Conservation (phyloP, 2,329 filamentous ascomycete species). For the Diaporthe nobilis region DNA sequence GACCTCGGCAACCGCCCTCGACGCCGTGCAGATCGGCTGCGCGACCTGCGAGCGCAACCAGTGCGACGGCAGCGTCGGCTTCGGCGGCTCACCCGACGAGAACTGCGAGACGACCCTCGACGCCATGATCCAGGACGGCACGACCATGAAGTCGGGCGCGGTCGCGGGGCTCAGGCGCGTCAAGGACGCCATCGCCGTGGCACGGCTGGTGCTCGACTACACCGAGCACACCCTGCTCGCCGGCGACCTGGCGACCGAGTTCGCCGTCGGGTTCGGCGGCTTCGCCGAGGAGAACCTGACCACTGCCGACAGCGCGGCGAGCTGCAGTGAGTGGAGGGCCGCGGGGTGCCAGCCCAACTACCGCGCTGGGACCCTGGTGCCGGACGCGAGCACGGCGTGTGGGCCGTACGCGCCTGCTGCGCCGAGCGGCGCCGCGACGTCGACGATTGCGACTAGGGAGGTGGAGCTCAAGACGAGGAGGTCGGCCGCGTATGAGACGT, state of each 20-base stretch:
- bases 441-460: neutral
- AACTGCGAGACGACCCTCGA: slow-evolving; percentile 71
- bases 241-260: slow-evolving; percentile 67
- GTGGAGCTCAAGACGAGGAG: slow-evolving; percentile 29
- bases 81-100: slow-evolving; percentile 69
- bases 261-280: slow-evolving; percentile 64
- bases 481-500: slow-evolving; percentile 12
- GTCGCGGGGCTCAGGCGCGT: slow-evolving; percentile 66
- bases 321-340: slow-evolving; percentile 60
- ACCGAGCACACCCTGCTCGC: slow-evolving; percentile 65
- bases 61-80: slow-evolving; percentile 69
- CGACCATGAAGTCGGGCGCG: slow-evolving; percentile 66
- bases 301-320: slow-evolving; percentile 56
- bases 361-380: slow-evolving; percentile 58
- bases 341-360: slow-evolving; percentile 66
- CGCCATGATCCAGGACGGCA: slow-evolving; percentile 71
- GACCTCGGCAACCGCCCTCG: slow-evolving; percentile 53
- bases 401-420: slow-evolving; percentile 61
- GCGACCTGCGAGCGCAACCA: slow-evolving; percentile 65
- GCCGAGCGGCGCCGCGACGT: slow-evolving; percentile 21
- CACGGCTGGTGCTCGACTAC: slow-evolving; percentile 64
- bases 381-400: slow-evolving; percentile 58
- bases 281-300: slow-evolving; percentile 60
- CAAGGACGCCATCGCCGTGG: slow-evolving; percentile 63
- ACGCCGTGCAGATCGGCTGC: slow-evolving; percentile 67